Percentiles rank a stretch among this genome's conserved stretches.
These are phyloP conservation scores for Flaveria trinervia DNA, from an alignment of 129 eudicot species.

Conservation along the genomic window DNA sequence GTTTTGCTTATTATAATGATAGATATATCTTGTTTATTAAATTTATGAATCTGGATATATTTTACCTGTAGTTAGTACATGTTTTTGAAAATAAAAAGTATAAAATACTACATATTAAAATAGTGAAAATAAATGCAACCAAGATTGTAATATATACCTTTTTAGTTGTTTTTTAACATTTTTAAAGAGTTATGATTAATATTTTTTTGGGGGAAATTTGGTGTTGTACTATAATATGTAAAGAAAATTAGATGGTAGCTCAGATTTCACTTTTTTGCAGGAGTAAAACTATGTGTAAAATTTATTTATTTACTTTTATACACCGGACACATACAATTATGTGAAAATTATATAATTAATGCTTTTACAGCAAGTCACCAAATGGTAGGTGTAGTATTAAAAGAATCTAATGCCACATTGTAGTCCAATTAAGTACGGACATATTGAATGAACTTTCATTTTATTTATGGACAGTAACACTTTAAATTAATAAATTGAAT, in stretches of 20 bases:
- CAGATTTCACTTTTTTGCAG: not conserved
- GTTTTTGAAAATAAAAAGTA: no score
- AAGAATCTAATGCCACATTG: not conserved
- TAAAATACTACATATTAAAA: no score
- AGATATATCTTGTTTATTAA: no score
- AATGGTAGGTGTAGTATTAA: conserved; percentile 8
- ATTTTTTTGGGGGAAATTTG: not conserved
- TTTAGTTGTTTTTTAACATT: not conserved
- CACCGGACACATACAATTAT: not conserved
- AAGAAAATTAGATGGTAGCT: not conserved
- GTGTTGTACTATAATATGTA: not conserved
- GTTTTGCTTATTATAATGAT: not conserved
- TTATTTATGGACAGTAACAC: not conserved
- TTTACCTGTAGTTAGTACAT: not conserved
- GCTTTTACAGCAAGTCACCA: conserved; percentile 4
- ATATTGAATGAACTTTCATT: not conserved
- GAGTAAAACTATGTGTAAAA: not conserved
- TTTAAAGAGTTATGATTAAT: not conserved
- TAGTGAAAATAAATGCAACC: no score
- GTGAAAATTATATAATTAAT: not conserved
- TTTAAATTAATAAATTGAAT: not conserved
- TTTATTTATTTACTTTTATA: not conserved
- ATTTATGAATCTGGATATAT: not conserved
- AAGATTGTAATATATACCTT: not conserved
- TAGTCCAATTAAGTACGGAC: not conserved